Conservation (phyloP, 2,329 filamentous ascomycete genomes). For the Aspergillus jensenii region DNA sequence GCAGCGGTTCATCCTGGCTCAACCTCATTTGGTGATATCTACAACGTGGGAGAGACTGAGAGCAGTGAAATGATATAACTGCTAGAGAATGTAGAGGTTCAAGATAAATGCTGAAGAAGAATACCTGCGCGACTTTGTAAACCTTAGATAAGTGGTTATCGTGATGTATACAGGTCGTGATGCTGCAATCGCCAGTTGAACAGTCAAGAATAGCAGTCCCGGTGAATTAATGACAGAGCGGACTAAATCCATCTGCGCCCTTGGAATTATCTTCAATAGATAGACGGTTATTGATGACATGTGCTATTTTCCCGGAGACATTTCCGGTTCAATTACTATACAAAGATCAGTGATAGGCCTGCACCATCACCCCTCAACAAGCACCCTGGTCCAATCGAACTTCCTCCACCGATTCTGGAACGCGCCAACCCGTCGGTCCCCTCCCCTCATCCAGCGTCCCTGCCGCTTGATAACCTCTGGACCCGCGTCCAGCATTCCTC, state of each 20-base stretch:
- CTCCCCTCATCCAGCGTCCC: slow-evolving; percentile 75
- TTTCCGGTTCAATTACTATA: too few relatives aligned
- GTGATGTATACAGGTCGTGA: too few relatives aligned
- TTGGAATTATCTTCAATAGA: too few relatives aligned
- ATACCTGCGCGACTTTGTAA: not conserved
- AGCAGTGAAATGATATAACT: not conserved
- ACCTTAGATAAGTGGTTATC: too few relatives aligned
- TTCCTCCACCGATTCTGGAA: slow-evolving; percentile 86
- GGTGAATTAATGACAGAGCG: too few relatives aligned
- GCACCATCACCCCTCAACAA: slow-evolving; percentile 49
- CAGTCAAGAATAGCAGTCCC: too few relatives aligned
- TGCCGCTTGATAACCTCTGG: slow-evolving; percentile 86
- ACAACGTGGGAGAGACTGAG: not conserved
- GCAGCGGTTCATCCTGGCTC: not conserved
- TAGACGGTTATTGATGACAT: too few relatives aligned
- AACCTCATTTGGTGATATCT: not conserved
- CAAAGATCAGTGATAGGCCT: not conserved
- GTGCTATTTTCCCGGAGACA: too few relatives aligned
- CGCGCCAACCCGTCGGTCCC: slow-evolving; percentile 65
- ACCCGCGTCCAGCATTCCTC: slow-evolving; percentile 84
- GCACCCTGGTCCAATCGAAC: slow-evolving; percentile 81
- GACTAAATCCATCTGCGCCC: too few relatives aligned
- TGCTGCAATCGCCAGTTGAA: too few relatives aligned
- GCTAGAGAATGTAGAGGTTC: not conserved
- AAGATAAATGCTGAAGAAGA: not conserved